phyloP scores from a whole-genome alignment of 1,284 basidiomycete species.

The Mrakiaceae sp. region DNA sequence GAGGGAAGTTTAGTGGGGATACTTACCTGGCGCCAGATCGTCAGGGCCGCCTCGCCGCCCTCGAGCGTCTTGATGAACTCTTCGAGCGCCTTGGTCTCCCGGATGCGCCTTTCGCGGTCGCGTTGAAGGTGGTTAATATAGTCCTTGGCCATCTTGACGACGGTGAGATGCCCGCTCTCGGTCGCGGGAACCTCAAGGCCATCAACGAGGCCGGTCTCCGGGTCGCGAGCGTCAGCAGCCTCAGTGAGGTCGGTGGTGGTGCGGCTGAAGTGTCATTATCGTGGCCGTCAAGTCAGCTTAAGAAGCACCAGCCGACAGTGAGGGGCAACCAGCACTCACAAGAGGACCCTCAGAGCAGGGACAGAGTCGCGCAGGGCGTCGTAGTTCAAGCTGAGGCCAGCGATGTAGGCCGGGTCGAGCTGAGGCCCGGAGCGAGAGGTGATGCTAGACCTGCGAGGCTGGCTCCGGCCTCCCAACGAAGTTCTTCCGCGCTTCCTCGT shows the following conservation, averaged over 20 bases:
- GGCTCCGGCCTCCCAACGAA: no score
- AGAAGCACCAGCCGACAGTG: no score
- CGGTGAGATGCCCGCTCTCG: not conserved
- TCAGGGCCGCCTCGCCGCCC: not conserved
- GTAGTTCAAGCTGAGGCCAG: not conserved
- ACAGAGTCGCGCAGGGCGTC: conserved; percentile 1
- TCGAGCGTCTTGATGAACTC: not conserved
- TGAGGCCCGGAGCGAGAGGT: no score
- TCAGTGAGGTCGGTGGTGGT: not conserved
- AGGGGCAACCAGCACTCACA: not conserved
- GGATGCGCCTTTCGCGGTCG: not conserved
- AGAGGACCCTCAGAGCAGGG: not conserved
- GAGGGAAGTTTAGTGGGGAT: not conserved
- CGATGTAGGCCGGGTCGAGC: not conserved
- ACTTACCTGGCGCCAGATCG: not conserved
- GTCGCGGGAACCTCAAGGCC: not conserved
- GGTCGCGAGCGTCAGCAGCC: not conserved
- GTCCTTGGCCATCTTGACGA: not conserved
- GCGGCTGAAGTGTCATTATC: not conserved
- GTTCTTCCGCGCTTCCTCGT: no score
- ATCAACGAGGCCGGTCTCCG: not conserved
- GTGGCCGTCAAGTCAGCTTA: no score
- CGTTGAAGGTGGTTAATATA: conserved; percentile 1
- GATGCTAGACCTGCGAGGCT: no score
- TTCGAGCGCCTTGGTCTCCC: not conserved